Evolutionary conservation across 2,329 filamentous ascomycete species (phyloP), one percentile per base, ranked within the genome.

Genomic region (Penicillium sp.): DNA sequence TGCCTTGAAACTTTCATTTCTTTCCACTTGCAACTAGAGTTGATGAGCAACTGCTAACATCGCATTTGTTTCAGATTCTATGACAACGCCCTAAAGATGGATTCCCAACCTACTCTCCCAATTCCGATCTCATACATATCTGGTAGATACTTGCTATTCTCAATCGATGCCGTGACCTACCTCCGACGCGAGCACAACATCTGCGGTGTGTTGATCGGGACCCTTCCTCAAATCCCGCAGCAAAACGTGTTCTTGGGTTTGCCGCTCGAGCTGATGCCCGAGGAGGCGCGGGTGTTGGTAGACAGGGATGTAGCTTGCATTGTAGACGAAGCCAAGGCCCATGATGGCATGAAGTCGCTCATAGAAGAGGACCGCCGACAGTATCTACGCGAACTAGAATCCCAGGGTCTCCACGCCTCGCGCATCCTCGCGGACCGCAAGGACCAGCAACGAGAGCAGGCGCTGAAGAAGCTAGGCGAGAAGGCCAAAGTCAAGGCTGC

Each of bases 161-260:
- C 95, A 70, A 84, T 90, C 64, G 84, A 91, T 67, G 85, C 86
- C 59, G 87, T 91, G 54, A 85, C 88, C 64, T 82, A 87, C 70
- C 79, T 96, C 57, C 88, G 94, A 60, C 85, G 89, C 57, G 79
- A 85, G 64, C 83, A 96, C 76, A 86, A 90, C 70, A 90, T 96
- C 64, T 92, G 88, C 66, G 91, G 91, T 58, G 87, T 94, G 29
- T 80, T 96, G 50, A 86, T 89, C 54, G 94, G 94, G 52, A 92
- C 89, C 7, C 85, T 96, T 28, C 93, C 94, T 2, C 92, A 97
- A 73, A 87, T 90, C 52, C 91, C 92, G 6, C 93, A 95, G 63
- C 94, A 99, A 74, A 97, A 96, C 74, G 83, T 96, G 52, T 97
- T 97, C 69, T 82, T 93, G 53, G 90, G 92, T 42, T 76, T 97